A percentile compares a stretch with the other conserved stretches of the same genome.
phyloP scores from a whole-genome alignment of 257 asterid species.

The Nicotiana undulata region DNA sequence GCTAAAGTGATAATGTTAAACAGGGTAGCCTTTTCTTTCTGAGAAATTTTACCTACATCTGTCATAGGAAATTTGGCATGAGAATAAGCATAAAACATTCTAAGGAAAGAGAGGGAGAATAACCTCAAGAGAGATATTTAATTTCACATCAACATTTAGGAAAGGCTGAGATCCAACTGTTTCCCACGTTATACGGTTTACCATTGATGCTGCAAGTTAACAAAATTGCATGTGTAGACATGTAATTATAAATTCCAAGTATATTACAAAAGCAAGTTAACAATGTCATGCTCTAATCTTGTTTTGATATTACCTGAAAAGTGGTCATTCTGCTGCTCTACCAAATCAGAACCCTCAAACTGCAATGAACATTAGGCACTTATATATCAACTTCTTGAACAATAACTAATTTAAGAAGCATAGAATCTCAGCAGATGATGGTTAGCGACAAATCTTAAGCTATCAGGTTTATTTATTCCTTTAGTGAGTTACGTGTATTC shows the following conservation, averaged over 20 bases:
- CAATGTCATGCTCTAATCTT: background rate
- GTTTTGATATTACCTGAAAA: conserved; percentile 50
- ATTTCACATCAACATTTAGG: conserved; percentile 60
- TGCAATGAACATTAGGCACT: conserved; percentile 21
- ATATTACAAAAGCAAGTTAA: background rate
- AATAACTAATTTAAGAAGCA: background rate
- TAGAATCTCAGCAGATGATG: background rate
- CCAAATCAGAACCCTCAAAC: conserved; percentile 71
- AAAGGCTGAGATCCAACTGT: conserved; percentile 37
- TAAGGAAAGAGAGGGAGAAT: background rate
- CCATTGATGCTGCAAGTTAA: conserved; percentile 64
- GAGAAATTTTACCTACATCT: background rate
- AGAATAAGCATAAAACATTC: background rate
- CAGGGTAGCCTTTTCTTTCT: background rate
- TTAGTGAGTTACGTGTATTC: too few species aligned
- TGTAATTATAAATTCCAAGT: background rate
- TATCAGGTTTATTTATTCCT: too few species aligned
- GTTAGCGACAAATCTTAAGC: too few species aligned
- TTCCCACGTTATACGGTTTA: conserved; percentile 69
- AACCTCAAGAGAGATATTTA: conserved; percentile 38
- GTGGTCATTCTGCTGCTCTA: conserved; percentile 65
- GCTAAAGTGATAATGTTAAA: too few species aligned
- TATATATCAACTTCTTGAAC: background rate
- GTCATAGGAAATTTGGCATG: background rate
- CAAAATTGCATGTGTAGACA: background rate